Base-by-base conservation (phyloP, 1,139 yeast species). In the Sugiyamaella japonica region DNA sequence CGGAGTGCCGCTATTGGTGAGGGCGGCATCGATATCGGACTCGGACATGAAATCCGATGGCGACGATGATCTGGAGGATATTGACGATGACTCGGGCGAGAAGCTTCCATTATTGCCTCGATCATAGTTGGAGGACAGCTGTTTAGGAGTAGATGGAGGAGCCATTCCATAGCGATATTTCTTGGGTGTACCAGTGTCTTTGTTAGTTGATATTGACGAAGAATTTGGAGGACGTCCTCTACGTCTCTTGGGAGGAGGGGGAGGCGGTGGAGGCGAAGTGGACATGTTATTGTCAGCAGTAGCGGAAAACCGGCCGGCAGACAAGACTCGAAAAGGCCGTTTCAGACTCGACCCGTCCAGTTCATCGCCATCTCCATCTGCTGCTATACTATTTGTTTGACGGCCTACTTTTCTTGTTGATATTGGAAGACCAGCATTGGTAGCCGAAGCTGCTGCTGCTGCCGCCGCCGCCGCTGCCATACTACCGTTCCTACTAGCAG, bases 11-110 rank as follows among this genome's bases (percentile, higher is more conserved):
- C 50, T 48, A 29, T 44, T 44, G 12, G 54, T 50, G 13, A 50
- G 39, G 5, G 59, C 63, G 16, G 61, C 66, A 61, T 57, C 67
- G 59, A 58, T 58, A 58, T 70, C 73, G 6, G 65, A 58, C 41
- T 67, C 73, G 38, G 68, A 66, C 65, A 62, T 65, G 60, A 63
- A 68, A 48, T 62, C 71, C 62, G 67, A 70, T 1, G 71, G 65
- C 15, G 72, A 69, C 7, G 73, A 70, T 16, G 71, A 64, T 17
- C 66, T 59, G 1, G 70, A 62, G 3, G 70, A 63, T 7, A 67
- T 63, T 1, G 70, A 65, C 5, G 63, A 69, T 1, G 70, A 63
- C 36, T 66, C 71, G 5, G 66, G 61, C 7, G 66, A 58, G 8
- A 53, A 40, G 23, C 58, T 59, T 6, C 58, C 60, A n/a, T 54